phyloP scores from a whole-genome alignment of 345 rosid species.

The Moricandia moricandioides region DNA sequence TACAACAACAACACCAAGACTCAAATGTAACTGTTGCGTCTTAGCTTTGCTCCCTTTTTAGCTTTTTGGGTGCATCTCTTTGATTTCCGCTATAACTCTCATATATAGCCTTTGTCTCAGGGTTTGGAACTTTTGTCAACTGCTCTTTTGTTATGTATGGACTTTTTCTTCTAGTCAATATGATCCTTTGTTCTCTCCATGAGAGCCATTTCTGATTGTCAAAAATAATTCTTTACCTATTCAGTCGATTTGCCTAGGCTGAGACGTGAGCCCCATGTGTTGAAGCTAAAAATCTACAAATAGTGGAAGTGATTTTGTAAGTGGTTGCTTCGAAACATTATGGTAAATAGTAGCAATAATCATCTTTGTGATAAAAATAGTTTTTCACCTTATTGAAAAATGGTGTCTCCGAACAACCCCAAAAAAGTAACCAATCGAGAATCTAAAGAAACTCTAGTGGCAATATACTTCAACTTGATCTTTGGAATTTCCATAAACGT shows the following conservation, averaged over 20 bases:
- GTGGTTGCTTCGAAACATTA: too few species aligned
- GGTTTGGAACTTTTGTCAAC: constrained; percentile 20
- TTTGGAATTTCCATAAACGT: constrained; percentile 26
- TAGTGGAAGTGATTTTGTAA: too few species aligned
- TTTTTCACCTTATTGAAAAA: too few species aligned
- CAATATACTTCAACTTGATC: constrained; percentile 1
- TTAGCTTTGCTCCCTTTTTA: constrained; percentile 19
- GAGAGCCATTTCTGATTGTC: neutral
- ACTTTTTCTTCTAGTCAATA: neutral
- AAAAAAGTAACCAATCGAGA: neutral
- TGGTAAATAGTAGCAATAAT: too few species aligned
- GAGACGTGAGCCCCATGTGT: neutral
- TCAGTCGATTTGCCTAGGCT: neutral
- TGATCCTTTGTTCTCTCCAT: neutral
- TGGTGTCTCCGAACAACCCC: neutral
- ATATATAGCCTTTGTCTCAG: neutral
- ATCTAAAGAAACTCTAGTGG: neutral
- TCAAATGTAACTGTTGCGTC: constrained; percentile 20
- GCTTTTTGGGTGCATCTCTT: constrained; percentile 3
- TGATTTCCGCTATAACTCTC: neutral
- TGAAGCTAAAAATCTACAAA: too few species aligned
- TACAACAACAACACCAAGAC: constrained; percentile 39
- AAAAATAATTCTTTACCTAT: neutral
- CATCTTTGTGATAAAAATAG: too few species aligned
- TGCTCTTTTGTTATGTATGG: constrained; percentile 23